Percentiles rank a stretch among this genome's conserved stretches.
These are phyloP conservation scores for Exophiala spinifera DNA, from an alignment of 2,329 filamentous ascomycete genomes.

Conservation along the genomic window DNA sequence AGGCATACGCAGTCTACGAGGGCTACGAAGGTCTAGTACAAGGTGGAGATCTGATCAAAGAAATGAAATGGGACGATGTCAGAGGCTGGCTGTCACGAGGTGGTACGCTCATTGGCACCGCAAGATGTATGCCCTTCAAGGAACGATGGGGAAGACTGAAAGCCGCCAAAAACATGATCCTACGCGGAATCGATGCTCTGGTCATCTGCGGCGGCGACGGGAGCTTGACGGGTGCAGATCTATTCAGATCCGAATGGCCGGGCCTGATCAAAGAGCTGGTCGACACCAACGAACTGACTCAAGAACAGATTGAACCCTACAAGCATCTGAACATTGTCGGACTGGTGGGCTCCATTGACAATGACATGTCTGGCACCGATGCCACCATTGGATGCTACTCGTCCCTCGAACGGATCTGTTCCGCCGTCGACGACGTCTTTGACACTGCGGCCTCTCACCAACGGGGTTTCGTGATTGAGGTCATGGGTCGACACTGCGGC, in stretches of 20 bases:
- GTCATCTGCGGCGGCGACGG: conserved; percentile 97
- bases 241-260: conserved; percentile 89
- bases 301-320: conserved; percentile 71
- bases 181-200: conserved; percentile 89
- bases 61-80: conserved; percentile 90
- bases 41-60: conserved; percentile 80
- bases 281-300: conserved; percentile 64
- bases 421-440: conserved; percentile 88
- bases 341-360: conserved; percentile 95
- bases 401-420: conserved; percentile 86
- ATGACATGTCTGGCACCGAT: conserved; percentile 94
- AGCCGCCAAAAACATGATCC: conserved; percentile 91
- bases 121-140: conserved; percentile 87
- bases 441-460: conserved; percentile 96
- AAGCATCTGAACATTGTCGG: conserved; percentile 92
- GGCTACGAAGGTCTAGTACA: conserved; percentile 94
- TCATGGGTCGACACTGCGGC: conserved; percentile 97
- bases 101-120: conserved; percentile 93
- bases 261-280: conserved; percentile 83
- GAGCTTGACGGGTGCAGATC: conserved; percentile 91
- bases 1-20: conserved; percentile 80
- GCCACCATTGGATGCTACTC: conserved; percentile 97
- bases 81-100: conserved; percentile 91
- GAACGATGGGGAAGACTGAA: conserved; percentile 77
- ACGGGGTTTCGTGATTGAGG: conserved; percentile 93